Evolutionary conservation across 2,329 filamentous ascomycete genomes (phyloP), one percentile per base, ranked within the genome.

Genomic region (Trematosphaeria pertusa): DNA sequence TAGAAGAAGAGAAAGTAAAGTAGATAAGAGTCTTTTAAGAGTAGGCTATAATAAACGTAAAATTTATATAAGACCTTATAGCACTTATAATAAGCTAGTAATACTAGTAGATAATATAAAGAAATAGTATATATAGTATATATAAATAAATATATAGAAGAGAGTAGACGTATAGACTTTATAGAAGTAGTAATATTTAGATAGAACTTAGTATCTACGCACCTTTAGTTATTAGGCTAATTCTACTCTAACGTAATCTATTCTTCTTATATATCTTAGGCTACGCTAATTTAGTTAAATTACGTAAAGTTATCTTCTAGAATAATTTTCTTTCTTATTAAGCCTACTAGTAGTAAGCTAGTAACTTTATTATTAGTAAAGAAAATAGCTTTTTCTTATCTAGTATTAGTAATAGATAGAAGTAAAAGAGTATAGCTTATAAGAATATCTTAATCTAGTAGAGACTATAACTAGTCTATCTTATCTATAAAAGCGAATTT

Each of bases 371-470:
- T 20, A 40, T 15, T 31, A 31, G 37, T 24, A 20, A 6, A 7
- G 22, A n/a, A 31, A 28, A 40, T 19, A 17, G 26, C 26, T 40
- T 40, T 3, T 17, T 17, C 37, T 40, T 18, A 31, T 15, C 4
- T 17, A 10, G 6, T 10, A 31, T 40, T 40, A 40, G 22, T 17
- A 10, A 17, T 28, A 31, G 14, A 28, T 10, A n/a, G 15, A 5
- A 8, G 17, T 19, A 19, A 31, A 30, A 11, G 9, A 19, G 3
- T 7, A 15, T n/a, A n/a, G 31, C 40, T 36, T 28, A 43, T 17
- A 35, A 43, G 40, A 43, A 31, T 19, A 35, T 43, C 31, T 43
- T 36, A 17, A 17, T 20, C 22, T 26, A 15, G 40, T 35, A 26
- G 31, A 6, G 28, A 20, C 38, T 17, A 41, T 14, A 17, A n/a